A percentile compares a stretch with the other conserved stretches of the same genome.
Evolutionary conservation across 164 flowering plant species (phyloP).

Genomic region (Macadamia integrifolia): DNA sequence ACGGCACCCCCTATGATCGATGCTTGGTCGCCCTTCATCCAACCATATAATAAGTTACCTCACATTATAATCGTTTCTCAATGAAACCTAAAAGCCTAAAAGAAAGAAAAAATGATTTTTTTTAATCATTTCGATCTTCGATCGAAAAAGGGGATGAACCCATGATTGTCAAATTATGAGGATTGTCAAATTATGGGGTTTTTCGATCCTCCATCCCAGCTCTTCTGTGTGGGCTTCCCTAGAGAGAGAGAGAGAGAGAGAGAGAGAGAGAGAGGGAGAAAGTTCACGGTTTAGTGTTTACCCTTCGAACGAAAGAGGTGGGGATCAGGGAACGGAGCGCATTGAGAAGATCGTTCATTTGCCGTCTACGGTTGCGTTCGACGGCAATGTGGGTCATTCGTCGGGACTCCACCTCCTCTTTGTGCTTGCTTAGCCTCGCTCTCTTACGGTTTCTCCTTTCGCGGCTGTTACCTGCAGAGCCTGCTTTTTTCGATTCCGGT

Average conservation of each 20-base stretch:
- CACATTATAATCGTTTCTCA: too few species aligned
- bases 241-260: too few species aligned
- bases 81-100: background rate
- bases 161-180: too few species aligned
- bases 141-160: too few species aligned
- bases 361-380: slow-evolving; percentile 62
- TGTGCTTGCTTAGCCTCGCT: slow-evolving; percentile 40
- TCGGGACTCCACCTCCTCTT: slow-evolving; percentile 57
- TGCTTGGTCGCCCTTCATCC: slow-evolving; percentile 65
- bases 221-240: too few species aligned
- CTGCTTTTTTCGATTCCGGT: too few species aligned
- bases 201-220: too few species aligned
- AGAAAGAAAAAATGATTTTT: background rate
- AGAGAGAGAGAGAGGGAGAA: too few species aligned
- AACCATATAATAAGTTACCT: too few species aligned
- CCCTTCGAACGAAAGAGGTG: slow-evolving; percentile 49
- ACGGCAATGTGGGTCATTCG: slow-evolving; percentile 76
- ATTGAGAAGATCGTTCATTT: slow-evolving; percentile 68
- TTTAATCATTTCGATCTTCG: too few species aligned
- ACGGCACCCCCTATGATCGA: slow-evolving; percentile 72
- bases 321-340: slow-evolving; percentile 63
- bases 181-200: too few species aligned
- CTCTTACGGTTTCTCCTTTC: slow-evolving; percentile 49
- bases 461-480: background rate
- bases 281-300: slow-evolving; percentile 7